Percentiles rank a stretch among this genome's conserved stretches.
phyloP scores from a whole-genome alignment of 139 green algal genomes.

The Zygnema circumcarinatum region DNA sequence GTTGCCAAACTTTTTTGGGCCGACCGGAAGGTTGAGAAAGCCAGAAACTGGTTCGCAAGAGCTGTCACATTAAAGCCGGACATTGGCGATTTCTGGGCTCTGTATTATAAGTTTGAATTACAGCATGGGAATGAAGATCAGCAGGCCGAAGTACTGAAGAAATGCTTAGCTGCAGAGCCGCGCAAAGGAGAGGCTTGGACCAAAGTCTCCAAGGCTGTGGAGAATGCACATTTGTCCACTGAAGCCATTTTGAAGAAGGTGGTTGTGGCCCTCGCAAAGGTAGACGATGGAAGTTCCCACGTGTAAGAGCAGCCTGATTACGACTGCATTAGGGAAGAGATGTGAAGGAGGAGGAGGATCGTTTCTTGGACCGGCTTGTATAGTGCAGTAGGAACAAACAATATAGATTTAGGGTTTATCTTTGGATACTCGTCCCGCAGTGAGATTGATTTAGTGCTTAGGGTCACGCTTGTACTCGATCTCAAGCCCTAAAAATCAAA shows the following conservation, averaged over 20 bases:
- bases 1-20: conserved; percentile 91
- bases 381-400: too few relatives aligned
- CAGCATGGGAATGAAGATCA: conserved; percentile 53
- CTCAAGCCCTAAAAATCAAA: too few relatives aligned
- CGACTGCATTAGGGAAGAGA: too few relatives aligned
- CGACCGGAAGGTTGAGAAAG: conserved; percentile 94
- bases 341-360: background rate
- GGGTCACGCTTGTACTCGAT: too few relatives aligned
- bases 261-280: conserved; percentile 63
- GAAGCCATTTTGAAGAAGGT: conserved; percentile 82
- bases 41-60: conserved; percentile 85
- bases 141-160: conserved; percentile 34
- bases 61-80: conserved; percentile 84
- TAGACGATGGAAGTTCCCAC: too few relatives aligned
- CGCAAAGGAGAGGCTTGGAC: conserved; percentile 91
- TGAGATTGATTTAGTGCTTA: background rate
- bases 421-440: background rate
- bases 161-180: conserved; percentile 73
- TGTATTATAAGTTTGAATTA: conserved; percentile 80
- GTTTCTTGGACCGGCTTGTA: background rate
- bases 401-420: background rate
- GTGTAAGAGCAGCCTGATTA: too few relatives aligned
- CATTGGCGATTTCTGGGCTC: conserved; percentile 92
- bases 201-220: conserved; percentile 78
- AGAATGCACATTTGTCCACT: conserved; percentile 75